Conservation (phyloP, 2,329 filamentous ascomycete genomes). For the Fusarium heterosporum region DNA sequence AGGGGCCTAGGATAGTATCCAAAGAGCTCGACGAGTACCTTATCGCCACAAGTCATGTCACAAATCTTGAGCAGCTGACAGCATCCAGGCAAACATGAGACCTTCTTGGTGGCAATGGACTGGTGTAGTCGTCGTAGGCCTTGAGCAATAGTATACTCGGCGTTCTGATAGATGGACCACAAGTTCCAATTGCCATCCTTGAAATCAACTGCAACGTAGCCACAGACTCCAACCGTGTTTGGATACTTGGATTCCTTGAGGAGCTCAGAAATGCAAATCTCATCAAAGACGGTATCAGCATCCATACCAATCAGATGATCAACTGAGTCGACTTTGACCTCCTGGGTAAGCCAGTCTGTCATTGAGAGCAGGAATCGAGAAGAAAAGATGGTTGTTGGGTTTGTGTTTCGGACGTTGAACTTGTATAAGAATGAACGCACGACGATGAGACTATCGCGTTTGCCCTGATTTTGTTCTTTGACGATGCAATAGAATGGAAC, state of each 20-base stretch:
- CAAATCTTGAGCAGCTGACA: conserved; percentile 43
- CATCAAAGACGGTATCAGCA: conserved; percentile 55
- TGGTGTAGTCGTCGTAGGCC: conserved; percentile 43
- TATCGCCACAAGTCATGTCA: conserved; percentile 42
- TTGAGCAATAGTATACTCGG: conserved; percentile 46
- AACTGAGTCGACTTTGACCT: conserved; percentile 48
- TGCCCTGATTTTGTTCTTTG: conserved; percentile 58
- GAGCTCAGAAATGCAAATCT: conserved; percentile 54
- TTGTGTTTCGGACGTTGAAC: conserved; percentile 54
- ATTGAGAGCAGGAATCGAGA: conserved; percentile 52
- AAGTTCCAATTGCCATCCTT: conserved; percentile 42
- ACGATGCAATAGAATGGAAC: conserved; percentile 57
- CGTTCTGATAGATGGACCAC: conserved; percentile 45
- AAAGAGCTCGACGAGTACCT: conserved; percentile 39
- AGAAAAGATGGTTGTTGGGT: conserved; percentile 53
- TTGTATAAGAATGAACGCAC: conserved; percentile 57
- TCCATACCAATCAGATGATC: conserved; percentile 57
- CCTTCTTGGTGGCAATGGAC: conserved; percentile 45
- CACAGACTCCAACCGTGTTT: conserved; percentile 56
- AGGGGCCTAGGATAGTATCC: conserved; percentile 41
- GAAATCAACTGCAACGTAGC: conserved; percentile 52
- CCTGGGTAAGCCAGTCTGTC: conserved; percentile 48
- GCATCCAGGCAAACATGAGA: conserved; percentile 42
- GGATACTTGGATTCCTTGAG: conserved; percentile 51
- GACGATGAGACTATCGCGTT: conserved; percentile 57